These are phyloP conservation scores for Talaromyces atroroseus DNA, from an alignment of 2,329 filamentous ascomycete species.

Conservation along the genomic window DNA sequence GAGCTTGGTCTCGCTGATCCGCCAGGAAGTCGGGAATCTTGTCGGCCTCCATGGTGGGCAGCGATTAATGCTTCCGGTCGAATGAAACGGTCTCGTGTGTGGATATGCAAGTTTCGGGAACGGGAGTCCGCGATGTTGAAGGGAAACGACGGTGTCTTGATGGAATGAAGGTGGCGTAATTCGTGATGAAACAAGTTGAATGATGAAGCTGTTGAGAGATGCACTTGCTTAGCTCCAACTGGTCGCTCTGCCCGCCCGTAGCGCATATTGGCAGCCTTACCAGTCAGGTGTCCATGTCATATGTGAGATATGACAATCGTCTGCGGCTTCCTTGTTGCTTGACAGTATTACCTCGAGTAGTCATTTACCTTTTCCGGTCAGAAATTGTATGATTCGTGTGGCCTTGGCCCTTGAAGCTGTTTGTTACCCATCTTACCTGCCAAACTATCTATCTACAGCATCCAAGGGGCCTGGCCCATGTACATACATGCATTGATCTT, in stretches of 20 bases:
- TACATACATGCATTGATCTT: neutral
- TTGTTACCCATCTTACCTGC: neutral
- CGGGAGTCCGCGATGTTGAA: neutral
- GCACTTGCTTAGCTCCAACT: slow-evolving; percentile 21
- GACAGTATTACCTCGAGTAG: neutral
- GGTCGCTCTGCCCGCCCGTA: slow-evolving; percentile 24
- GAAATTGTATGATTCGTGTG: neutral
- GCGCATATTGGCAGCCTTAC: neutral
- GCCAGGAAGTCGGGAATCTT: slow-evolving; percentile 87
- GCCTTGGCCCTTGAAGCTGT: neutral
- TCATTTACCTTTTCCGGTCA: neutral
- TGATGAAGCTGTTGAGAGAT: slow-evolving; percentile 12
- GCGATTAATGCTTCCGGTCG: slow-evolving; percentile 1
- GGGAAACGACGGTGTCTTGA: neutral
- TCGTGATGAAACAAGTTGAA: neutral
- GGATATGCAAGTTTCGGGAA: neutral
- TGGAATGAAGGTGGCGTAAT: neutral
- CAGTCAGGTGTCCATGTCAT: neutral
- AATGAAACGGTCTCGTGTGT: neutral
- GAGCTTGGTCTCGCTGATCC: slow-evolving; percentile 80
- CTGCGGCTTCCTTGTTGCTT: neutral
- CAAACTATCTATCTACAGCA: neutral
- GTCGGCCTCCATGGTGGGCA: slow-evolving; percentile 68
- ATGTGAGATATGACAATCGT: no score
- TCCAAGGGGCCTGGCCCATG: no score